These are phyloP conservation scores for Penicillium sp. DNA, from an alignment of 2,329 filamentous ascomycete genomes.

Conservation along the genomic window DNA sequence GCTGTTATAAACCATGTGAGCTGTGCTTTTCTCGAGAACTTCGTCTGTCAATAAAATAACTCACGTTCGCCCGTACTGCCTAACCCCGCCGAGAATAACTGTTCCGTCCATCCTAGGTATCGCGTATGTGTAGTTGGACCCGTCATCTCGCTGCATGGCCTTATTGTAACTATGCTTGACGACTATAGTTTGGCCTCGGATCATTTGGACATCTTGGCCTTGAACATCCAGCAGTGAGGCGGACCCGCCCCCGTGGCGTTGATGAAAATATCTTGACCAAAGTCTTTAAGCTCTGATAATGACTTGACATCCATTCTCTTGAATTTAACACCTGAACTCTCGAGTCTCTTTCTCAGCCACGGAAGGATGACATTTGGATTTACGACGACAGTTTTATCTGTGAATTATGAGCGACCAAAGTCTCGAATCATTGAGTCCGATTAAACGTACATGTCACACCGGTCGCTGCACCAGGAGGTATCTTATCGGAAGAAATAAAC, in stretches of 20 bases:
- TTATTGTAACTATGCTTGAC: constrained; percentile 27
- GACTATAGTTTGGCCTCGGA: constrained; percentile 31
- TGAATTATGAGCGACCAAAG: not conserved
- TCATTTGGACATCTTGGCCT: constrained; percentile 20
- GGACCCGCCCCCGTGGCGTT: constrained; percentile 30
- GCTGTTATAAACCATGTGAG: not conserved
- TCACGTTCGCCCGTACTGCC: constrained; percentile 12
- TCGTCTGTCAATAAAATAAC: not conserved
- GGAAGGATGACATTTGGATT: constrained; percentile 28
- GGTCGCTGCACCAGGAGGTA: not conserved
- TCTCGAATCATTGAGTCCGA: not conserved
- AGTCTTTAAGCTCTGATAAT: constrained; percentile 20
- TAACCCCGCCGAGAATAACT: constrained; percentile 29
- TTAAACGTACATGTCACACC: not conserved
- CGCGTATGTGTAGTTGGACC: constrained; percentile 31
- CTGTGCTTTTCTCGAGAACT: not conserved
- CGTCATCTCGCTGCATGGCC: constrained; percentile 26
- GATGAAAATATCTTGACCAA: constrained; percentile 30
- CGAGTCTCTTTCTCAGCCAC: constrained; percentile 26
- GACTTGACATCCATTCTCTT: constrained; percentile 19
- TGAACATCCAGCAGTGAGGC: constrained; percentile 20
- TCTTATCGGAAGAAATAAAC: not conserved
- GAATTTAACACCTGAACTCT: constrained; percentile 28
- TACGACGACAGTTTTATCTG: constrained; percentile 26
- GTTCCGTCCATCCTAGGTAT: constrained; percentile 30